phyloP scores from a whole-genome alignment of 495 filamentous ascomycete genomes.

The Amniculicola lignicola region DNA sequence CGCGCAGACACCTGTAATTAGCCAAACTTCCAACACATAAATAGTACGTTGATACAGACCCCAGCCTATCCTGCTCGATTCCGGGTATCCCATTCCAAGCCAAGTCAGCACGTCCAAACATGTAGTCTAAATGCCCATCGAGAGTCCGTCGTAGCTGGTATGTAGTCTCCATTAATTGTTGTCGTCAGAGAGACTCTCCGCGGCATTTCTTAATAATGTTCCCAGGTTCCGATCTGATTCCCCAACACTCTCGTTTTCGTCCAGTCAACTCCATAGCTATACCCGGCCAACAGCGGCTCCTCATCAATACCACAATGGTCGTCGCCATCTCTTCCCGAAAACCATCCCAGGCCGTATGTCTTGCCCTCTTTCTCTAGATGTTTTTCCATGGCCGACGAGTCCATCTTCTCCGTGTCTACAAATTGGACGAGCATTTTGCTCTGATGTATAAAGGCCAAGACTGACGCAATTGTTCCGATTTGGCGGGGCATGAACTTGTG shows the following conservation, averaged over 20 bases:
- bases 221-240: conserved; percentile 35
- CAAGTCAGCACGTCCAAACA: too few relatives aligned
- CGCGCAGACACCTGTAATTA: too few relatives aligned
- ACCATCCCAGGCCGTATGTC: conserved; percentile 72
- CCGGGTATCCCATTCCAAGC: too few relatives aligned
- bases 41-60: too few relatives aligned
- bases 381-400: conserved; percentile 53
- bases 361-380: conserved; percentile 54
- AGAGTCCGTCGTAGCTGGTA: too few relatives aligned
- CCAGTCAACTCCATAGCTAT: conserved; percentile 54
- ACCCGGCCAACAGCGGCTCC: conserved; percentile 60
- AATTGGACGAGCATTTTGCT: conserved; percentile 71
- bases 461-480: conserved; percentile 67
- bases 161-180: too few relatives aligned
- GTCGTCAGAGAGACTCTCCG: too few relatives aligned
- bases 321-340: conserved; percentile 61
- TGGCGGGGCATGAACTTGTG: conserved; percentile 67
- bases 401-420: conserved; percentile 60
- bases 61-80: too few relatives aligned
- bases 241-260: conserved; percentile 29
- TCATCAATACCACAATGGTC: conserved; percentile 68
- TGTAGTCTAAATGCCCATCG: too few relatives aligned
- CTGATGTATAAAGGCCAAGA: conserved; percentile 71
- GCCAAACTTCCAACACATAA: too few relatives aligned
- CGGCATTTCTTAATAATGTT: conserved; percentile 19